A percentile compares a stretch with the other conserved stretches of the same genome.
Conservation (phyloP, 768 basidiomycete species). For the Trametes gibbosa region DNA sequence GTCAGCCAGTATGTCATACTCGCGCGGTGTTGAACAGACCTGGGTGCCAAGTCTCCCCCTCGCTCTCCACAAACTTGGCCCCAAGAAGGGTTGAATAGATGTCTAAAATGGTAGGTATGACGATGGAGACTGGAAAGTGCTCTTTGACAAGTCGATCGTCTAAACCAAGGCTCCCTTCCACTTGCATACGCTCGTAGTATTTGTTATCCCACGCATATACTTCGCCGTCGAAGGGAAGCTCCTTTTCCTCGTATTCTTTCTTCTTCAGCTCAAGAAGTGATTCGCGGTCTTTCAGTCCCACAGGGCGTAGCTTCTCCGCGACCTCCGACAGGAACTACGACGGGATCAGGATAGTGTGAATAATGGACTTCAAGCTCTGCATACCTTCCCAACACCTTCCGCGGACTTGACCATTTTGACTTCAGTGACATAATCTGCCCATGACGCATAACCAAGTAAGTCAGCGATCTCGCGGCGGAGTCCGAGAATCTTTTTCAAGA, state of each 20-base stretch:
- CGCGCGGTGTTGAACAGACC: constrained; percentile 39
- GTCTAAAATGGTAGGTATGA: constrained; percentile 76
- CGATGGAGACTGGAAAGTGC: constrained; percentile 82
- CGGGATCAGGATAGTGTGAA: background rate
- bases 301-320: constrained; percentile 65
- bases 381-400: constrained; percentile 54
- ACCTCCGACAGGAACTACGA: constrained; percentile 75
- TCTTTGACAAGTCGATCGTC: constrained; percentile 82
- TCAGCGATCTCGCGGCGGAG: constrained; percentile 68
- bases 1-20: background rate
- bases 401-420: constrained; percentile 82
- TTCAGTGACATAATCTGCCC: constrained; percentile 84
- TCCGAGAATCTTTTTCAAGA: constrained; percentile 63
- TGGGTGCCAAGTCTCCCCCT: constrained; percentile 76
- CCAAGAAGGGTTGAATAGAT: constrained; percentile 83
- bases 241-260: constrained; percentile 61
- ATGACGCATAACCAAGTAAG: constrained; percentile 70
- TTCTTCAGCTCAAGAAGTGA: constrained; percentile 71
- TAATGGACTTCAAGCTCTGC: background rate
- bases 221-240: constrained; percentile 62
- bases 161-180: constrained; percentile 62
- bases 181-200: constrained; percentile 63
- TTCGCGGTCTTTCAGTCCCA: constrained; percentile 66
- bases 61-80: constrained; percentile 57
- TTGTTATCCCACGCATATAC: constrained; percentile 87